Percentiles rank a stretch among this genome's conserved stretches.
Evolutionary conservation across 129 eudicot species (phyloP).

Genomic region (Heracleum sosnowskyi): DNA sequence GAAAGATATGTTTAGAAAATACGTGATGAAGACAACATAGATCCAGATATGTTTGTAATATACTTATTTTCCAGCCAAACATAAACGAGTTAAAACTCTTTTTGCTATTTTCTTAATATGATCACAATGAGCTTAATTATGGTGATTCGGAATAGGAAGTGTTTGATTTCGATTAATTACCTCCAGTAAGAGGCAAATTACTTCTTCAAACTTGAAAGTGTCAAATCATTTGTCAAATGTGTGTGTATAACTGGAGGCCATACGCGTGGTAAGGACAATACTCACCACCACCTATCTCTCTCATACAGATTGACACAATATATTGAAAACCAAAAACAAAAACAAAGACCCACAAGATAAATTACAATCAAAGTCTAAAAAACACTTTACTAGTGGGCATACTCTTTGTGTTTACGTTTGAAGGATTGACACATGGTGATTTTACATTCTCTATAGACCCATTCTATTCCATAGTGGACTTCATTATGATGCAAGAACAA

Average conservation of each 20-base stretch:
- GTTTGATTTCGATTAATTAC: too few species aligned
- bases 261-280: background rate
- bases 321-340: background rate
- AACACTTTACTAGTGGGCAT: background rate
- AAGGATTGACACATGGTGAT: background rate
- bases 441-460: background rate
- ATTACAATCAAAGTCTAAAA: background rate
- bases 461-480: background rate
- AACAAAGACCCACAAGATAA: background rate
- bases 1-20: too few species aligned
- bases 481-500: background rate
- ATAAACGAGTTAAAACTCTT: too few species aligned
- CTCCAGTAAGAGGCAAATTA: too few species aligned
- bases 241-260: background rate
- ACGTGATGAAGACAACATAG: too few species aligned
- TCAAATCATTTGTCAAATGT: background rate
- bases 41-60: too few species aligned
- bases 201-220: background rate
- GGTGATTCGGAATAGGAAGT: too few species aligned
- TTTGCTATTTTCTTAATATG: too few species aligned
- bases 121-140: too few species aligned
- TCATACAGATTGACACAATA: background rate
- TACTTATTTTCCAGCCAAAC: too few species aligned
- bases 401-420: background rate
- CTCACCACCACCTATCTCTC: background rate